Conservation (phyloP, 306 rosid species). For the Urtica urens region DNA sequence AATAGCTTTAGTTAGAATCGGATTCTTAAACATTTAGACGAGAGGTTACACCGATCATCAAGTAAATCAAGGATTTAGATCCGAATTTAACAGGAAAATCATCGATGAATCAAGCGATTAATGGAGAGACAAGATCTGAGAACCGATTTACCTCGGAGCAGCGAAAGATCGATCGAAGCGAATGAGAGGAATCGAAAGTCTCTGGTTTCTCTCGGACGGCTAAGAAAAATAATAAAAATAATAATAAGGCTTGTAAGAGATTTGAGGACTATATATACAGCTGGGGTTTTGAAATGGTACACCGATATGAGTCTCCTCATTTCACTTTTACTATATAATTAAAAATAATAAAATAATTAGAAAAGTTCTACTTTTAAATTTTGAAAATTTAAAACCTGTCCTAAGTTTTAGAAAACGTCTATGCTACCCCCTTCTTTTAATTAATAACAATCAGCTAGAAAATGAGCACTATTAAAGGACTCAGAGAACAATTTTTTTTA, state of each 20-base stretch:
- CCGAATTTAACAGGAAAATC: background rate
- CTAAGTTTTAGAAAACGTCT: too few species aligned
- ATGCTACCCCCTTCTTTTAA: background rate
- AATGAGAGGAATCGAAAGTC: slow-evolving; percentile 1
- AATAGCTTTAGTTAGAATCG: background rate
- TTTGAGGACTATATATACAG: slow-evolving; percentile 10
- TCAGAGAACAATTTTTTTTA: too few species aligned
- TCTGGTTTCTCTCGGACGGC: background rate
- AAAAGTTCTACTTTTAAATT: background rate
- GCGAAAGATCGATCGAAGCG: background rate
- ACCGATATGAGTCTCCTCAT: slow-evolving; percentile 19
- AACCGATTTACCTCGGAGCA: slow-evolving; percentile 9
- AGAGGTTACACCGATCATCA: background rate
- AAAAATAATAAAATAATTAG: background rate
- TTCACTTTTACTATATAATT: background rate
- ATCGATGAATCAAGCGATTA: background rate
- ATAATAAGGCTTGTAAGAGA: slow-evolving; percentile 5
- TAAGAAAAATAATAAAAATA: slow-evolving; percentile 14
- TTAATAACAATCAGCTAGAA: too few species aligned
- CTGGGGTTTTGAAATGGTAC: slow-evolving; percentile 18
- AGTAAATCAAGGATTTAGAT: slow-evolving; percentile 21
- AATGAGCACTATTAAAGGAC: too few species aligned
- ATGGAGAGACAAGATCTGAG: slow-evolving; percentile 1
- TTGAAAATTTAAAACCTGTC: background rate
- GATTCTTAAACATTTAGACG: background rate